phyloP scores from a whole-genome alignment of 805 yeast genomes.

The Hemisphaericaspora nanyangensis region DNA sequence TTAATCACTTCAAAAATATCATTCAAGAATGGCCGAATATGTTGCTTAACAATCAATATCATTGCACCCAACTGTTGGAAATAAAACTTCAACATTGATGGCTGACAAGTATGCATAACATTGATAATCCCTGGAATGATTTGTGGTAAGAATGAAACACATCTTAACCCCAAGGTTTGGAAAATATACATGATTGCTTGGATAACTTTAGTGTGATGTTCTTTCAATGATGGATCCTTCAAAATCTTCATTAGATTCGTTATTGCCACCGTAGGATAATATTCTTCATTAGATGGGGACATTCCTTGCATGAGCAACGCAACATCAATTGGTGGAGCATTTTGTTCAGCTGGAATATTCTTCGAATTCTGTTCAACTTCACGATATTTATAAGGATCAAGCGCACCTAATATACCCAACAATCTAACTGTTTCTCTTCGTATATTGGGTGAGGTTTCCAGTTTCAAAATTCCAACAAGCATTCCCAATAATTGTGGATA shows the following conservation, averaged over 20 bases:
- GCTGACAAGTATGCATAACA: slow-evolving; percentile 81
- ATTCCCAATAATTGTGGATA: slow-evolving; percentile 86
- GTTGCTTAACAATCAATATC: slow-evolving; percentile 80
- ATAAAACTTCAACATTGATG: slow-evolving; percentile 76
- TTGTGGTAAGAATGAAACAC: slow-evolving; percentile 84
- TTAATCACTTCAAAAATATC: slow-evolving; percentile 72
- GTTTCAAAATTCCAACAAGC: slow-evolving; percentile 73
- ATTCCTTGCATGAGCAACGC: slow-evolving; percentile 88
- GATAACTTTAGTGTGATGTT: slow-evolving; percentile 89
- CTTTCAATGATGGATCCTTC: slow-evolving; percentile 77
- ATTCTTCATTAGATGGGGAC: slow-evolving; percentile 89
- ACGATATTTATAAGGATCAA: slow-evolving; percentile 93
- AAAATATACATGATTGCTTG: slow-evolving; percentile 91
- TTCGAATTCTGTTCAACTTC: slow-evolving; percentile 77
- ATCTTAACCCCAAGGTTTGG: slow-evolving; percentile 81
- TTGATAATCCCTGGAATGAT: slow-evolving; percentile 83
- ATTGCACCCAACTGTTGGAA: slow-evolving; percentile 84
- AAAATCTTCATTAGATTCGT: slow-evolving; percentile 78
- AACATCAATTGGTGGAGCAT: slow-evolving; percentile 87
- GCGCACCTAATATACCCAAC: slow-evolving; percentile 91
- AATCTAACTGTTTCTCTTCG: slow-evolving; percentile 86
- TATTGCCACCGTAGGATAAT: slow-evolving; percentile 92
- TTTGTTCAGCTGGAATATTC: slow-evolving; percentile 60
- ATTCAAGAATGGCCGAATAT: slow-evolving; percentile 76
- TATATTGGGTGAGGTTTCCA: slow-evolving; percentile 70